These are phyloP conservation scores for Tricholoma bakamatsutake DNA, from an alignment of 768 basidiomycete species.

Conservation along the genomic window DNA sequence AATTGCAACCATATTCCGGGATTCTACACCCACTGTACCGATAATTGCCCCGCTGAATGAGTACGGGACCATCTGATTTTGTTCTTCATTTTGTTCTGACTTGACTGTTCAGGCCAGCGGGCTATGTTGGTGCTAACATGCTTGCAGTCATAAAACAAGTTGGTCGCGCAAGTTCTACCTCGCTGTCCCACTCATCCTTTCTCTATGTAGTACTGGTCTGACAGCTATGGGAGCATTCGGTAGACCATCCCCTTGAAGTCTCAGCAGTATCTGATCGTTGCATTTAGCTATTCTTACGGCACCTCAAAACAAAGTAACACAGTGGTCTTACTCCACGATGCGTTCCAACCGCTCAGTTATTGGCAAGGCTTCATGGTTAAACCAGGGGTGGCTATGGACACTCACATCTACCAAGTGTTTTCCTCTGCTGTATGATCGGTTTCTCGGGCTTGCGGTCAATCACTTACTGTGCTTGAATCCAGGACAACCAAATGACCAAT, in stretches of 20 bases:
- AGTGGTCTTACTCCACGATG: slow-evolving; percentile 68
- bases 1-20: slow-evolving; percentile 54
- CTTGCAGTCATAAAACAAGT: slow-evolving; percentile 44
- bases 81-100: background rate
- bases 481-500: slow-evolving; percentile 43
- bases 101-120: slow-evolving; percentile 53
- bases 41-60: slow-evolving; percentile 78
- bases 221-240: slow-evolving; percentile 75
- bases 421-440: slow-evolving; percentile 35
- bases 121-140: slow-evolving; percentile 48
- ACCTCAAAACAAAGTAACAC: slow-evolving; percentile 50
- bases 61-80: slow-evolving; percentile 30
- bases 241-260: slow-evolving; percentile 17
- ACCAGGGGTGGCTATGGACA: slow-evolving; percentile 76
- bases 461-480: background rate
- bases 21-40: slow-evolving; percentile 48
- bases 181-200: slow-evolving; percentile 1
- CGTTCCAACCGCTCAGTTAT: slow-evolving; percentile 68
- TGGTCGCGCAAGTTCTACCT: slow-evolving; percentile 4
- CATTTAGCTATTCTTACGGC: slow-evolving; percentile 28
- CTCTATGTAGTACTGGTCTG: slow-evolving; percentile 55
- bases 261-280: background rate
- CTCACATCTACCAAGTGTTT: slow-evolving; percentile 78
- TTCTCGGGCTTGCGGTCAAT: background rate
- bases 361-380: slow-evolving; percentile 66